phyloP scores from a whole-genome alignment of 2,329 filamentous ascomycete genomes.

The Coleophoma crateriformis region DNA sequence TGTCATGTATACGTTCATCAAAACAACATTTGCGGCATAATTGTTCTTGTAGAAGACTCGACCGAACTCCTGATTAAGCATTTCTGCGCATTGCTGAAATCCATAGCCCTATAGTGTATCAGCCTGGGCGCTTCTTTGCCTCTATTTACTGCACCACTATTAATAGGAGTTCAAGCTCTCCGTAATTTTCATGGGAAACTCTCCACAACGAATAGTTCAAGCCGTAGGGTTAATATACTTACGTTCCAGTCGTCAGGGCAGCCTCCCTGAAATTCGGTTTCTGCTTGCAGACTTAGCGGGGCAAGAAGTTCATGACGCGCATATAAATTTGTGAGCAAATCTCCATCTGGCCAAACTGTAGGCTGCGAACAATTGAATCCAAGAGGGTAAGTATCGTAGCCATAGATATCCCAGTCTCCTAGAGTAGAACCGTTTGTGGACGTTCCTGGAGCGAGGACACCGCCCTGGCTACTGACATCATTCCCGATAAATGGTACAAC shows the following conservation, averaged over 20 bases:
- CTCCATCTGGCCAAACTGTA: slow-evolving; percentile 1
- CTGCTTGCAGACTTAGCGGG: slow-evolving; percentile 56
- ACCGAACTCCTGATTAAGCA: slow-evolving; percentile 65
- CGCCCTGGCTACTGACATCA: slow-evolving; percentile 40
- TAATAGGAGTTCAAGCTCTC: no score
- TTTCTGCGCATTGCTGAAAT: slow-evolving; percentile 46
- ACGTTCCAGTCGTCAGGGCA: slow-evolving; percentile 14
- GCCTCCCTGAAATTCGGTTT: slow-evolving; percentile 47
- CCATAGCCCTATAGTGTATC: not conserved
- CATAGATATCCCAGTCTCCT: slow-evolving; percentile 17
- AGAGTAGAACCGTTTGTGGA: not conserved
- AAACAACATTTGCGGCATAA: slow-evolving; percentile 55
- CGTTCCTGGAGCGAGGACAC: slow-evolving; percentile 7
- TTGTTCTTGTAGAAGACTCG: slow-evolving; percentile 72
- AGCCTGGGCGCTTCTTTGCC: no score
- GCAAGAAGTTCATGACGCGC: slow-evolving; percentile 50
- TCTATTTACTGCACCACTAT: no score
- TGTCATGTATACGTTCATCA: slow-evolving; percentile 72
- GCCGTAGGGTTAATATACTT: no score
- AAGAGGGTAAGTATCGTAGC: slow-evolving; percentile 31
- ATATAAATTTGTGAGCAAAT: slow-evolving; percentile 41
- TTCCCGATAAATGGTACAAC: slow-evolving; percentile 70
- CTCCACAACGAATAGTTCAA: no score
- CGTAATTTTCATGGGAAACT: no score
- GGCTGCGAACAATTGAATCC: slow-evolving; percentile 3